Conservation (phyloP, 306 rosid genomes). For the Inga oerstediana region DNA sequence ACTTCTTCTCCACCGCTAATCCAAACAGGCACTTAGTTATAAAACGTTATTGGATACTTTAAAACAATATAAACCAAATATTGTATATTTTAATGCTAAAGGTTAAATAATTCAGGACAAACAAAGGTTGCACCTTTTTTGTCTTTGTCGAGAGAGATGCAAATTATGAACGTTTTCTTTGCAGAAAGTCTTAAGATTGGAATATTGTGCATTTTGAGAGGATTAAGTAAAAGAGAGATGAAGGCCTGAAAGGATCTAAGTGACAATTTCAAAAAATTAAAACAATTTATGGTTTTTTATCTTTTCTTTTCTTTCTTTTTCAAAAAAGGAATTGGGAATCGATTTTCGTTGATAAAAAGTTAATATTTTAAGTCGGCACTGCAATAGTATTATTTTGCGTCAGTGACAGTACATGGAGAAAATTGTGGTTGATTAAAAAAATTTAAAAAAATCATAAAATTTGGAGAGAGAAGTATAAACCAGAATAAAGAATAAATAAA, state of each 20-base stretch:
- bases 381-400: too few relatives aligned
- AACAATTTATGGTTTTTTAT: neutral
- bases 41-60: neutral
- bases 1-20: too few relatives aligned
- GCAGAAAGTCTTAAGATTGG: neutral
- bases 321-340: neutral
- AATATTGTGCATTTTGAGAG: neutral
- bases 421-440: too few relatives aligned
- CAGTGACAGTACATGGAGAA: too few relatives aligned
- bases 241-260: too few relatives aligned
- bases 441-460: too few relatives aligned
- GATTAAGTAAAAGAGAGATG: too few relatives aligned
- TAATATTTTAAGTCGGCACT: too few relatives aligned
- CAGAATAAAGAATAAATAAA: too few relatives aligned
- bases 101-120: neutral
- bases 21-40: neutral
- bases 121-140: neutral
- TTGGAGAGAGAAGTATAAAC: neutral
- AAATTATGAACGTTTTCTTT: neutral
- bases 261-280: neutral
- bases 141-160: neutral
- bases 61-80: too few relatives aligned
- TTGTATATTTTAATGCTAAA: neutral
- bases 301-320: too few relatives aligned
- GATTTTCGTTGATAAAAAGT: too few relatives aligned